Percentiles rank a stretch among this genome's conserved stretches.
These are phyloP conservation scores for Chlamydomonas schloesseri DNA, from an alignment of 139 green algal species.

Conservation along the genomic window DNA sequence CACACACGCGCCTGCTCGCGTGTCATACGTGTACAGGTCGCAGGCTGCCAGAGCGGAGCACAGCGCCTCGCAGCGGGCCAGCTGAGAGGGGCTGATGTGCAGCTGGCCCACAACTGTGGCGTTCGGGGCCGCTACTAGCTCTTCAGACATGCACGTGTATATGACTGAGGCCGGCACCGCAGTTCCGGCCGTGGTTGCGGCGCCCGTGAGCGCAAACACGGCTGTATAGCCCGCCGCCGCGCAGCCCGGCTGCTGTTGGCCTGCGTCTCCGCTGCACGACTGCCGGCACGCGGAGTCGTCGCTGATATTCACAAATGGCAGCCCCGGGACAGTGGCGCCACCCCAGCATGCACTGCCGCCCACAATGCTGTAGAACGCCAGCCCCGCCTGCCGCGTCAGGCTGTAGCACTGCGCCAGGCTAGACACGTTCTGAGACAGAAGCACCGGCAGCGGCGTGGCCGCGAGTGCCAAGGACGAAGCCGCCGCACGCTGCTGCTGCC, in stretches of 20 bases:
- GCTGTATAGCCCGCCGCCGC: too few relatives aligned
- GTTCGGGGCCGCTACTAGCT: neutral
- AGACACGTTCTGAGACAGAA: neutral
- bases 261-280: neutral
- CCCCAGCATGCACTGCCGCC: neutral
- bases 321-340: neutral
- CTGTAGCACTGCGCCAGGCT: neutral
- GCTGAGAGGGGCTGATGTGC: neutral
- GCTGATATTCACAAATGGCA: neutral
- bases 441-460: neutral
- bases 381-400: neutral
- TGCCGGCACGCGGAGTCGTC: neutral
- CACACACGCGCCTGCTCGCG: neutral
- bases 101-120: neutral
- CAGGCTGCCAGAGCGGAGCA: neutral
- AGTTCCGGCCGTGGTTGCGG: neutral
- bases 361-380: neutral
- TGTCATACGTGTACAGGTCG: constrained; percentile 1
- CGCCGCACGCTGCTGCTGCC: too few relatives aligned
- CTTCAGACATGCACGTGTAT: neutral
- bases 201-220: neutral
- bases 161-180: neutral
- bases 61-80: neutral
- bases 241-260: neutral
- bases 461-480: neutral